Evolutionary conservation across 352 stramenopile genomes (phyloP).

Genomic region (Pythium chondricola): DNA sequence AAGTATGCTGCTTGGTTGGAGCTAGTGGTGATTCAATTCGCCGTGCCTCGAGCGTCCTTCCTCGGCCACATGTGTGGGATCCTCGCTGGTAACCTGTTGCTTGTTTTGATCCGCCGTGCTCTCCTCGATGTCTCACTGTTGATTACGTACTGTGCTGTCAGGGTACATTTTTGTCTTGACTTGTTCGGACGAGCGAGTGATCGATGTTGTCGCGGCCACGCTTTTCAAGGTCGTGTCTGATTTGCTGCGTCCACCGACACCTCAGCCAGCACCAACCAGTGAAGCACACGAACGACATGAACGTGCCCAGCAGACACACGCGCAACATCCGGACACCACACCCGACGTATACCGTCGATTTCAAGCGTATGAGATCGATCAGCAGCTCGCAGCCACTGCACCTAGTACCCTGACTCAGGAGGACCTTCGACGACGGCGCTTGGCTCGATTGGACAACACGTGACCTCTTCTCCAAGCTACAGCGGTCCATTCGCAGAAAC

Average conservation of each 20-base stretch:
- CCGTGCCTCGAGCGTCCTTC: slow-evolving; percentile 79
- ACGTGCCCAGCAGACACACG: not conserved
- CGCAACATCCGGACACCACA: not conserved
- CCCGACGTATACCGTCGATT: slow-evolving; percentile 5
- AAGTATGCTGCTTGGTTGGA: slow-evolving; percentile 88
- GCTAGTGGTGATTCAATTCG: slow-evolving; percentile 73
- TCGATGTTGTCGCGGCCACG: slow-evolving; percentile 2
- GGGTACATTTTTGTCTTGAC: slow-evolving; percentile 17
- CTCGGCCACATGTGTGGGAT: slow-evolving; percentile 85
- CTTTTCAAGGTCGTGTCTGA: not conserved
- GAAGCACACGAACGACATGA: not conserved
- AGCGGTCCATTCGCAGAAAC: no score
- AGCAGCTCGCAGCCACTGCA: not conserved
- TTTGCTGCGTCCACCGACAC: not conserved
- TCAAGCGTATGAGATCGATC: slow-evolving; percentile 2
- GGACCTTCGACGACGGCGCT: slow-evolving; percentile 23
- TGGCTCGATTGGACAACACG: slow-evolving; percentile 20
- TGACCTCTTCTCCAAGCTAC: no score
- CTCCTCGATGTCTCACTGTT: not conserved
- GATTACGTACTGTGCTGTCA: not conserved
- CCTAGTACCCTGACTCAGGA: slow-evolving; percentile 2
- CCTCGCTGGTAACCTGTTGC: slow-evolving; percentile 41
- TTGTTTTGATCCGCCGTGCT: not conserved
- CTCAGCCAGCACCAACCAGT: not conserved
- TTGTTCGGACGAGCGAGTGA: slow-evolving; percentile 5